phyloP scores from a whole-genome alignment of 495 filamentous ascomycete genomes.

The Penicillium silybi region DNA sequence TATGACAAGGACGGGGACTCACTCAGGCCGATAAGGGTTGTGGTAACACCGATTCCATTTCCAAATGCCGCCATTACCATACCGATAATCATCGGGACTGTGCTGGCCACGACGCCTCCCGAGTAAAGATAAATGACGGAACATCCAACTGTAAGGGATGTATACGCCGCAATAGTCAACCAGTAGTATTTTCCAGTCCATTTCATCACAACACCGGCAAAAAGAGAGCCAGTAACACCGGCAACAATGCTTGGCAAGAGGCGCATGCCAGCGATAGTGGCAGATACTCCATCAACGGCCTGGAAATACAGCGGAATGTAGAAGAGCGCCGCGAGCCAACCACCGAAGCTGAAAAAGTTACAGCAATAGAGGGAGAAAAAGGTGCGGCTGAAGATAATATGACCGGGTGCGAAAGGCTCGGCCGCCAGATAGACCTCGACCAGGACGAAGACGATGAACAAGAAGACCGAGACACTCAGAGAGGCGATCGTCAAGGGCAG shows the following conservation, averaged over 20 bases:
- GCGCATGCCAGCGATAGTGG: conserved; percentile 60
- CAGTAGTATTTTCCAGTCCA: conserved; percentile 75
- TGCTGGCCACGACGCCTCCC: conserved; percentile 43
- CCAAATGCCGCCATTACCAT: conserved; percentile 53
- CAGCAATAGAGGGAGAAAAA: conserved; percentile 66
- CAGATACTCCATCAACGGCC: conserved; percentile 62
- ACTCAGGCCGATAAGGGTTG: conserved; percentile 61
- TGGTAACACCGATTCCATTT: conserved; percentile 68
- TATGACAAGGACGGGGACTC: conserved; percentile 19
- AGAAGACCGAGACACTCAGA: conserved; percentile 50
- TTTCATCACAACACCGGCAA: conserved; percentile 68
- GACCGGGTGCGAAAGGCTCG: conserved; percentile 76
- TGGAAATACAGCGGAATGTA: conserved; percentile 81
- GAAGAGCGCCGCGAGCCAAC: conserved; percentile 63
- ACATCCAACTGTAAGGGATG: conserved; percentile 47
- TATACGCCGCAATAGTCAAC: conserved; percentile 62
- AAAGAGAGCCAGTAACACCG: conserved; percentile 64
- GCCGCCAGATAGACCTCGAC: conserved; percentile 69
- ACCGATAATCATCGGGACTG: conserved; percentile 51
- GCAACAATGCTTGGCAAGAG: conserved; percentile 64
- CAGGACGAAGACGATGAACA: conserved; percentile 66
- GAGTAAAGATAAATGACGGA: conserved; percentile 58
- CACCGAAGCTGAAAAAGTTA: conserved; percentile 74
- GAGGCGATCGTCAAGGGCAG: conserved; percentile 56
- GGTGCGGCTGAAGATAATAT: conserved; percentile 68